Conservation (phyloP, 208 protist species). For the Wallacemonas rigidus region DNA sequence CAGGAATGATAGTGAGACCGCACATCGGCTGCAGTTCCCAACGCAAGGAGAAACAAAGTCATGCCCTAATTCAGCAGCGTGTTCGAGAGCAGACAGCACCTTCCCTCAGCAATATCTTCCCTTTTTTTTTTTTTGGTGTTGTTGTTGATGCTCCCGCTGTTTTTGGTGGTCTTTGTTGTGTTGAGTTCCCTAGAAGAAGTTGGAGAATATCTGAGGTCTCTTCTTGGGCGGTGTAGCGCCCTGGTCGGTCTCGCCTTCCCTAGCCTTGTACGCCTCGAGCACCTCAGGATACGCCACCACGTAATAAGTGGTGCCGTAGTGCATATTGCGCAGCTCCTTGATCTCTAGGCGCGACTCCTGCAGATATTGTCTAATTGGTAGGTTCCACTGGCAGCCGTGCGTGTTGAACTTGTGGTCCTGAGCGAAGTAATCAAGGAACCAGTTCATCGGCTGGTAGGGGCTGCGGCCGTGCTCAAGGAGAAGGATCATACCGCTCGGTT, state of each 20-base stretch:
- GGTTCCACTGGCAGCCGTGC: conserved; percentile 87
- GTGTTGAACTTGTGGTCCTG: conserved; percentile 82
- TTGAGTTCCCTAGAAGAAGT: conserved; percentile 13
- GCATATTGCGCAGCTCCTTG: conserved; percentile 86
- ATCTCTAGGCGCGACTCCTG: conserved; percentile 77
- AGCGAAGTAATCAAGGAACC: conserved; percentile 87
- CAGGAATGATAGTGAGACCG: not conserved
- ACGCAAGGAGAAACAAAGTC: not conserved
- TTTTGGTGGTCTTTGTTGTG: too few species aligned
- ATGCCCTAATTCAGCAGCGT: not conserved
- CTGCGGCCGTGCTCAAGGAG: conserved; percentile 89
- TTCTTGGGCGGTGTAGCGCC: conserved; percentile 1
- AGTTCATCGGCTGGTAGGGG: conserved; percentile 85
- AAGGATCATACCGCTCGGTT: conserved; percentile 87
- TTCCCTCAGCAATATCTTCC: too few species aligned
- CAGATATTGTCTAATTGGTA: conserved; percentile 77
- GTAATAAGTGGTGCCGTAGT: conserved; percentile 93
- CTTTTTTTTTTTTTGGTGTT: conserved; percentile 3
- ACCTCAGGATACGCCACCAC: conserved; percentile 87
- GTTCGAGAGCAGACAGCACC: not conserved
- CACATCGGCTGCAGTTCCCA: not conserved
- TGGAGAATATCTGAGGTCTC: conserved; percentile 8
- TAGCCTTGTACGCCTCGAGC: conserved; percentile 63
- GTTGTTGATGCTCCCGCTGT: not conserved
- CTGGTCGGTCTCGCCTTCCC: conserved; percentile 19